Percentiles rank a stretch among this genome's conserved stretches.
Evolutionary conservation across 306 rosid species (phyloP).

Genomic region (Casuarina equisetifolia): DNA sequence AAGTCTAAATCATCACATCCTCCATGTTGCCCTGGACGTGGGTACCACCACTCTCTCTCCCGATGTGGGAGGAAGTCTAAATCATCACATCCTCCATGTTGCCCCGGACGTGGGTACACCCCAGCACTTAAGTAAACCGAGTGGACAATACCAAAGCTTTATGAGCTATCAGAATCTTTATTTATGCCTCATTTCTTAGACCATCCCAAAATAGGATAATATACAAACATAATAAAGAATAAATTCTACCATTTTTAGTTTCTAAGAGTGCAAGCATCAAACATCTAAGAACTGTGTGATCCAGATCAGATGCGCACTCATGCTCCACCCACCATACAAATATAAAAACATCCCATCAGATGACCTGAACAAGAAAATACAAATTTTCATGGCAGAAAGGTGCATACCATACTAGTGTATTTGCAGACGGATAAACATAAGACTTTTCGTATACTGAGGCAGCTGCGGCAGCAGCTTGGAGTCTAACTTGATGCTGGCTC

Average conservation of each 20-base stretch:
- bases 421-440: conserved; percentile 56
- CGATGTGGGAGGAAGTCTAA: too few species aligned
- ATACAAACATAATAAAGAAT: background rate
- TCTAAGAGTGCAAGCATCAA: background rate
- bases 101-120: too few species aligned
- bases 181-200: background rate
- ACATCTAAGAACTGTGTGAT: background rate
- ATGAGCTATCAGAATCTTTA: background rate
- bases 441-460: conserved; percentile 93
- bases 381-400: conserved; percentile 9
- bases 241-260: background rate
- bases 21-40: too few species aligned
- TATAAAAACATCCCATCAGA: background rate
- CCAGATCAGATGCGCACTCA: background rate
- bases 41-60: too few species aligned
- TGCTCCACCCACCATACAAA: background rate
- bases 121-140: background rate
- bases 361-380: conserved; percentile 14
- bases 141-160: background rate
- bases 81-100: too few species aligned
- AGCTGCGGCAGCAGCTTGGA: conserved; percentile 91
- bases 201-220: background rate
- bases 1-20: too few species aligned
- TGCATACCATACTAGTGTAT: conserved; percentile 70
- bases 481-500: conserved; percentile 82